Percentiles rank a stretch among this genome's conserved stretches.
These are phyloP conservation scores for Tetrahymena malaccensis DNA, from an alignment of 73 alveolate species.

Conservation along the genomic window DNA sequence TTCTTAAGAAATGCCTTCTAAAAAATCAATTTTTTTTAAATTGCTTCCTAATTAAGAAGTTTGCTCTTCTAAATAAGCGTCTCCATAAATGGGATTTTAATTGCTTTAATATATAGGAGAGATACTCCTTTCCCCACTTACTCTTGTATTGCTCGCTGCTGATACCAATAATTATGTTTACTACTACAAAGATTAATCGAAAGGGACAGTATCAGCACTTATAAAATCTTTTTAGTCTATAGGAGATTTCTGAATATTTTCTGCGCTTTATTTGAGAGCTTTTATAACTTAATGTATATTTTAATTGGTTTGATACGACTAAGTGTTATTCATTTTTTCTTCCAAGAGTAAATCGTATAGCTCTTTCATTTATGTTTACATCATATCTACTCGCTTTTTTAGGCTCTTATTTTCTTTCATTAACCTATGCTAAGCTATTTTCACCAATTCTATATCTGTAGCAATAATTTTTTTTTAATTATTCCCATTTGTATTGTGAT, in stretches of 20 bases:
- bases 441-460: background rate
- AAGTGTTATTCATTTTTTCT: background rate
- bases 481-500: background rate
- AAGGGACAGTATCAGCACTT: background rate
- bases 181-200: background rate
- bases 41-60: background rate
- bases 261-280: background rate
- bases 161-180: background rate
- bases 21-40: background rate
- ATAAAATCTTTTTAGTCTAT: background rate
- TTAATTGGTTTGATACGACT: background rate
- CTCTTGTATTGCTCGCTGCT: background rate
- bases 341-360: background rate
- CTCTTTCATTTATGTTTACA: background rate
- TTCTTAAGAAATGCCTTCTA: background rate
- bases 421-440: background rate
- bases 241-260: background rate
- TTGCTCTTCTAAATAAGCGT: background rate
- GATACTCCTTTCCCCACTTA: background rate
- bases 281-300: background rate
- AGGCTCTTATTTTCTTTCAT: background rate
- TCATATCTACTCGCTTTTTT: background rate
- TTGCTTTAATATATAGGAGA: background rate
- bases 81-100: background rate
- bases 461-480: background rate